phyloP scores from a whole-genome alignment of 2,329 filamentous ascomycete species.

The Cercospora sp. region DNA sequence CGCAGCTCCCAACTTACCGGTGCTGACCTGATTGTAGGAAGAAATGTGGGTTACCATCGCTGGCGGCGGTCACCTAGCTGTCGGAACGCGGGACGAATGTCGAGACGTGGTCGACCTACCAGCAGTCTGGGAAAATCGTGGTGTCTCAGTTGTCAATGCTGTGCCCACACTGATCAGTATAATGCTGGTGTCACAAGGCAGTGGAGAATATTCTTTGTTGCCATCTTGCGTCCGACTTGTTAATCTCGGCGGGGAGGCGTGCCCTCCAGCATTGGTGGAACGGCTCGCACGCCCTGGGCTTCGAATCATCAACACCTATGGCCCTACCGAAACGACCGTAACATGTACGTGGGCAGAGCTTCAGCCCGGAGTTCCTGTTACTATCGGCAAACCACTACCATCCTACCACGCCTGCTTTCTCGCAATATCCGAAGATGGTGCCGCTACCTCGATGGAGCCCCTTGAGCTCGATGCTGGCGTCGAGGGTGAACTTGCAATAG shows the following conservation, averaged over 20 bases:
- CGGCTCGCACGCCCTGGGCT: slow-evolving; percentile 26
- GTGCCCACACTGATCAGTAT: slow-evolving; percentile 30
- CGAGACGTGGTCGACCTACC: slow-evolving; percentile 25
- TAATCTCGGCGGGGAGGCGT: slow-evolving; percentile 30
- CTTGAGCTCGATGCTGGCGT: slow-evolving; percentile 22
- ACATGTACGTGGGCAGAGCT: slow-evolving; percentile 29
- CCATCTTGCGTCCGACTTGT: slow-evolving; percentile 25
- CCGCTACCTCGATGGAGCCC: slow-evolving; percentile 7
- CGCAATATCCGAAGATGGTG: slow-evolving; percentile 22
- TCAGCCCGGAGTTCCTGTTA: slow-evolving; percentile 25
- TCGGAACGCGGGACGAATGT: slow-evolving; percentile 27
- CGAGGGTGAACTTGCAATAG: slow-evolving; percentile 29
- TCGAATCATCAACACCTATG: slow-evolving; percentile 30
- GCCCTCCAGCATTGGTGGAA: slow-evolving; percentile 25
- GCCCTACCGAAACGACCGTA: slow-evolving; percentile 30
- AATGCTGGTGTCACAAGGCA: slow-evolving; percentile 23
- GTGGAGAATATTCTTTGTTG: slow-evolving; percentile 19
- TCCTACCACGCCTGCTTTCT: slow-evolving; percentile 28
- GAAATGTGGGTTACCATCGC: slow-evolving; percentile 33
- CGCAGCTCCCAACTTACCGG: background rate
- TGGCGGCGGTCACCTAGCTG: slow-evolving; percentile 27
- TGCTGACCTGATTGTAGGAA: slow-evolving; percentile 12
- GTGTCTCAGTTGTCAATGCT: slow-evolving; percentile 27
- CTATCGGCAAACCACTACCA: slow-evolving; percentile 28
- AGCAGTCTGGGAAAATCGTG: slow-evolving; percentile 23